Evolutionary conservation across 2,329 filamentous ascomycete species (phyloP).

Genomic region (Fusarium tuaranense): DNA sequence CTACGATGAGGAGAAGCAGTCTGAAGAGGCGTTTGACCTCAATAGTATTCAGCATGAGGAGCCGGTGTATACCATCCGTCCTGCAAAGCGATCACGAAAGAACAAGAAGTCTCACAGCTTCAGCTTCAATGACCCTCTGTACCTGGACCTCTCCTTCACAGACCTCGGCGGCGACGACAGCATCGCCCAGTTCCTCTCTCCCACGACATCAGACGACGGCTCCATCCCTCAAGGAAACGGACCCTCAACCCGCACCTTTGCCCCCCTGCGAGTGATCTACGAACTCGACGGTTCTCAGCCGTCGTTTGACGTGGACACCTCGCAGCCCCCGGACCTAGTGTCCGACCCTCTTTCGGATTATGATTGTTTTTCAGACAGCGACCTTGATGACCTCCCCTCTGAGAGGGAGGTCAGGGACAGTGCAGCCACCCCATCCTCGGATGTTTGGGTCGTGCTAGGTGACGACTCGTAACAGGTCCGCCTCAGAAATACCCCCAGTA

Average conservation of each 20-base stretch:
- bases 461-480: slow-evolving; percentile 62
- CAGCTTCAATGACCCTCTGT: slow-evolving; percentile 44
- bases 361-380: slow-evolving; percentile 52
- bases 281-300: slow-evolving; percentile 50
- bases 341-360: slow-evolving; percentile 51
- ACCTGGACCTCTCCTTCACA: slow-evolving; percentile 57
- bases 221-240: slow-evolving; percentile 8
- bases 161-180: slow-evolving; percentile 55
- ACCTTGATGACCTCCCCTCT: slow-evolving; percentile 47
- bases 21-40: slow-evolving; percentile 51
- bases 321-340: slow-evolving; percentile 51
- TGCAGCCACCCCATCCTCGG: slow-evolving; percentile 45
- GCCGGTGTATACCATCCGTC: slow-evolving; percentile 53
- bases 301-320: slow-evolving; percentile 51
- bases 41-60: slow-evolving; percentile 54
- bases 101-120: slow-evolving; percentile 36
- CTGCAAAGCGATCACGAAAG: slow-evolving; percentile 49
- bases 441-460: slow-evolving; percentile 58
- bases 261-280: slow-evolving; percentile 55
- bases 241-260: slow-evolving; percentile 36
- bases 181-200: slow-evolving; percentile 52
- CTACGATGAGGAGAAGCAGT: slow-evolving; percentile 56
- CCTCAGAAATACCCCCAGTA: slow-evolving; percentile 45
- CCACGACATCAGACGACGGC: slow-evolving; percentile 31
- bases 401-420: slow-evolving; percentile 48